Evolutionary conservation across 2,329 filamentous ascomycete species (phyloP).

Genomic region (Hymenoscyphus infarciens): DNA sequence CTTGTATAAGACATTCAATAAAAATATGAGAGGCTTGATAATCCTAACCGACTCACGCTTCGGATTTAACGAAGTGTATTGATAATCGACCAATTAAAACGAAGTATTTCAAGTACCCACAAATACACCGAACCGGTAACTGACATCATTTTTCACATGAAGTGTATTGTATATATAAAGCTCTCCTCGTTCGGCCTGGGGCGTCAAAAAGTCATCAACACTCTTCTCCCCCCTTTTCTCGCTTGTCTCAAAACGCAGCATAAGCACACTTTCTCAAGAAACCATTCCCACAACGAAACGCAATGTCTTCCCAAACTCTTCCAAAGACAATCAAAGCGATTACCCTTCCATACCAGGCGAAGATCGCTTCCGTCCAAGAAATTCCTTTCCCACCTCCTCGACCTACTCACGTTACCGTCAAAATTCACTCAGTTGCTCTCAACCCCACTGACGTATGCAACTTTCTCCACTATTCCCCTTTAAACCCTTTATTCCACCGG

Average conservation of each 20-base stretch:
- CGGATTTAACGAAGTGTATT: not conserved
- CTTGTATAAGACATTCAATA: not conserved
- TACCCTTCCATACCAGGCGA: not conserved
- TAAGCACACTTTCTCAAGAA: not conserved
- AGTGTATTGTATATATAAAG: not conserved
- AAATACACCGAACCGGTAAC: not conserved
- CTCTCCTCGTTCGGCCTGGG: not conserved
- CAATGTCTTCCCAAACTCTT: constrained; percentile 5
- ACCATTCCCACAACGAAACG: not conserved
- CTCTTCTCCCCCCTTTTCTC: not conserved
- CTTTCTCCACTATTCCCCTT: not conserved
- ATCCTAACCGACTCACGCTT: not conserved
- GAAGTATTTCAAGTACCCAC: not conserved
- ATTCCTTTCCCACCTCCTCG: constrained; percentile 17
- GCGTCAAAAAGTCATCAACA: not conserved
- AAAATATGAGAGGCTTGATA: not conserved
- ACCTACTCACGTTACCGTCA: constrained; percentile 18
- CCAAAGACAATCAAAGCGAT: constrained; percentile 15
- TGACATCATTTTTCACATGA: not conserved
- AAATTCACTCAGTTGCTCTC: constrained; percentile 18
- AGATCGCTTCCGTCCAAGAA: not conserved
- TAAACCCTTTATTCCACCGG: not conserved
- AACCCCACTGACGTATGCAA: constrained; percentile 18
- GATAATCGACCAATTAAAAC: not conserved
- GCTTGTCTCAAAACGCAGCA: not conserved